Conservation (phyloP, 257 asterid genomes). For the Nicotiana undulata region DNA sequence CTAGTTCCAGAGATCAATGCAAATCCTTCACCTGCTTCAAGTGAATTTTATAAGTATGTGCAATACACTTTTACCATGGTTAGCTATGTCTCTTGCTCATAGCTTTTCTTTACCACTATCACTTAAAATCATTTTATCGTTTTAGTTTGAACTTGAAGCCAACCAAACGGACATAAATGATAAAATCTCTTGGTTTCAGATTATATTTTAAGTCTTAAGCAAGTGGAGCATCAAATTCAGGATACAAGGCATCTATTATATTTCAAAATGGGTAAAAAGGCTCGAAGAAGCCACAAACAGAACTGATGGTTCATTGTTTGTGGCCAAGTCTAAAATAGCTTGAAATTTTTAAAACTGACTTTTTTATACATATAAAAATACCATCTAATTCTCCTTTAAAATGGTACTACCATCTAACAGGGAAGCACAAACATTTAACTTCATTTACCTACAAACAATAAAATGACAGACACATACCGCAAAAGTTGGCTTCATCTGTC, state of each 20-base stretch:
- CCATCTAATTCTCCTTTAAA: background rate
- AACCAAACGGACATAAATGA: background rate
- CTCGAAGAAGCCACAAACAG: background rate
- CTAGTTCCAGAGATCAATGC: slow-evolving; percentile 82
- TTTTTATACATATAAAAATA: background rate
- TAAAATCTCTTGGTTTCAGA: background rate
- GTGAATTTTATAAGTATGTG: background rate
- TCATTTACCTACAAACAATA: slow-evolving; percentile 5
- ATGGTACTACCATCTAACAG: background rate
- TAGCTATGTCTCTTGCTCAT: background rate
- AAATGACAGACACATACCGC: slow-evolving; percentile 35
- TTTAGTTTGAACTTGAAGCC: background rate
- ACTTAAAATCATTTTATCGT: background rate
- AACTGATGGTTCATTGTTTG: background rate
- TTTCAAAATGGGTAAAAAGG: background rate
- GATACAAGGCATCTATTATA: background rate
- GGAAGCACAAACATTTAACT: background rate
- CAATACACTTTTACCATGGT: background rate
- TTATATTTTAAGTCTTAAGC: background rate
- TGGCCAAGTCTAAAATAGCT: background rate
- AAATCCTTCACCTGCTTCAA: slow-evolving; percentile 67
- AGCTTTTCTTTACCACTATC: background rate
- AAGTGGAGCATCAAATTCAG: slow-evolving; percentile 4
- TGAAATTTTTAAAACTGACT: background rate
- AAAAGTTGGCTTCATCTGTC: slow-evolving; percentile 83